These are phyloP conservation scores for Colletotrichum falcatum DNA, from an alignment of 2,329 filamentous ascomycete genomes.

Conservation along the genomic window DNA sequence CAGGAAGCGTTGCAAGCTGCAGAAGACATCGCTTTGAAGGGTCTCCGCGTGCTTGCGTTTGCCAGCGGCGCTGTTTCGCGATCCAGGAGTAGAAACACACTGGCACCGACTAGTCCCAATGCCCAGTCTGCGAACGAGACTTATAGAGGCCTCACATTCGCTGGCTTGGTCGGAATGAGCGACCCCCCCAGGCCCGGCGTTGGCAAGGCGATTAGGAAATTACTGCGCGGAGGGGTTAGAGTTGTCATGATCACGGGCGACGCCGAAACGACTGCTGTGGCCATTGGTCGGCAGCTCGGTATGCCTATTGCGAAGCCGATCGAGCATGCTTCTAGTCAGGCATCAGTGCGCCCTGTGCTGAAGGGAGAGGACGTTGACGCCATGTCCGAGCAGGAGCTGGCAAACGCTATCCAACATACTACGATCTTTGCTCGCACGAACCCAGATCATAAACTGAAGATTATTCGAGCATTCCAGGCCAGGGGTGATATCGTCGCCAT, in stretches of 20 bases:
- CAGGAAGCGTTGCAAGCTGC: conserved; percentile 83
- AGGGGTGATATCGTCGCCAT: conserved; percentile 98
- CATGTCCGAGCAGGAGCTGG: conserved; percentile 88
- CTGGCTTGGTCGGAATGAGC: conserved; percentile 95
- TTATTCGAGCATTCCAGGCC: conserved; percentile 89
- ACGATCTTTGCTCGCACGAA: conserved; percentile 97
- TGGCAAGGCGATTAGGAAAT: conserved; percentile 84
- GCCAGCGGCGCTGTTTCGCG: conserved; percentile 80
- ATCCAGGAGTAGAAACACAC: conserved; percentile 56
- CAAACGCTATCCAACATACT: conserved; percentile 86
- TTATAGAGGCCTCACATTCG: conserved; percentile 88
- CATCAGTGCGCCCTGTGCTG: conserved; percentile 78
- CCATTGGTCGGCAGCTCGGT: conserved; percentile 93
- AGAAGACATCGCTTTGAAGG: conserved; percentile 87
- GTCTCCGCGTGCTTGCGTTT: conserved; percentile 91
- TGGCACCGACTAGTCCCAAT: conserved; percentile 46
- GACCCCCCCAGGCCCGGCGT: conserved; percentile 94
- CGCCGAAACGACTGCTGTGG: conserved; percentile 92
- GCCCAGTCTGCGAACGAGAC: conserved; percentile 67
- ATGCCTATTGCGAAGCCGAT: conserved; percentile 79
- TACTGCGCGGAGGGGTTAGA: conserved; percentile 95
- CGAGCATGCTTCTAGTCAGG: conserved; percentile 65
- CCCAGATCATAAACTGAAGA: conserved; percentile 98
- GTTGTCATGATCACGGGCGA: conserved; percentile 99
- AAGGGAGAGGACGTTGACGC: conserved; percentile 91